A percentile compares a stretch with the other conserved stretches of the same genome.
Conservation (phyloP, 768 basidiomycete genomes). For the Brasilioporus rufonigricans region DNA sequence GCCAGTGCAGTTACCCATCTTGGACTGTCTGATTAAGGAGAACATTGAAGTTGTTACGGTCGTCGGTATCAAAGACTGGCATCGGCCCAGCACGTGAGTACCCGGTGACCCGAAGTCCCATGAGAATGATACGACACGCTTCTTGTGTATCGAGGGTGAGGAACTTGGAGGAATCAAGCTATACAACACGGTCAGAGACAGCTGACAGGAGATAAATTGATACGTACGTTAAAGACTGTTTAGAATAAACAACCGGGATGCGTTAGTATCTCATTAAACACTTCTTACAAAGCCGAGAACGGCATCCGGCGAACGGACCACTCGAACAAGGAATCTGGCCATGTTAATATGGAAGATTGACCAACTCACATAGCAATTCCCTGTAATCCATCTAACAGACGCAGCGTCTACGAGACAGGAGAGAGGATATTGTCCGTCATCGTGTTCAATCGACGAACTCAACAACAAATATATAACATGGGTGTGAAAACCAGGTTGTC, state of each 20-base stretch:
- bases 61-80: slow-evolving; percentile 14
- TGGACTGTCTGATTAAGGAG: slow-evolving; percentile 4
- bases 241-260: not conserved
- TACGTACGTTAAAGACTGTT: slow-evolving; percentile 27
- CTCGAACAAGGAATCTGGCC: not conserved
- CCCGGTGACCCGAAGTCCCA: slow-evolving; percentile 42
- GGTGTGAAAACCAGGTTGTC: no score
- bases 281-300: not conserved
- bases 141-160: slow-evolving; percentile 35
- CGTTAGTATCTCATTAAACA: not conserved
- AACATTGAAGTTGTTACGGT: slow-evolving; percentile 7
- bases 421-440: slow-evolving; percentile 1
- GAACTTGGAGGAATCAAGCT: slow-evolving; percentile 32
- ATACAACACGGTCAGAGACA: not conserved
- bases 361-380: slow-evolving; percentile 47
- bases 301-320: no score
- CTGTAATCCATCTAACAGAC: slow-evolving; percentile 61
- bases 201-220: not conserved
- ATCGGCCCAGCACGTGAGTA: slow-evolving; percentile 33
- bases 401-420: slow-evolving; percentile 39
- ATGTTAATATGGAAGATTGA: not conserved
- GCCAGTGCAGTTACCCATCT: slow-evolving; percentile 17
- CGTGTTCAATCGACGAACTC: not conserved
- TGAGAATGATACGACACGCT: slow-evolving; percentile 52
- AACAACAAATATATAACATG: not conserved